Evolutionary conservation across 2,329 filamentous ascomycete species (phyloP).

Genomic region (Ophiocordyceps sinensis): DNA sequence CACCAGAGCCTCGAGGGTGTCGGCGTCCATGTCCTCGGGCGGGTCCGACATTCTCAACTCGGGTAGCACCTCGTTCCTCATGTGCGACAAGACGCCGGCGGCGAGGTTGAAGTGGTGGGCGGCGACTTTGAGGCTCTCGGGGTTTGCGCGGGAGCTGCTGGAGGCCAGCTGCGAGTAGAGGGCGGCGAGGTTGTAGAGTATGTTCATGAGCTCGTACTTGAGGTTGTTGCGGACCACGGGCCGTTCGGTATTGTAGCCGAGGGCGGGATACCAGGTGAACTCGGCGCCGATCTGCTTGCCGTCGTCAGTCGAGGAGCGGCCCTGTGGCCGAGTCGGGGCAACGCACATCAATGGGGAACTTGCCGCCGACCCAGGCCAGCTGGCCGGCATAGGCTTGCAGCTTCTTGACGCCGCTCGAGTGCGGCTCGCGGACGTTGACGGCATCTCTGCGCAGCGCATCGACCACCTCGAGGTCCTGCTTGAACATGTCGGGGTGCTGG

Average conservation of each 20-base stretch:
- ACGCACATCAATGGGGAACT: constrained; percentile 83
- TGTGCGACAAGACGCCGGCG: constrained; percentile 68
- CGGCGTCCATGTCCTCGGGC: constrained; percentile 88
- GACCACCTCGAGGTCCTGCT: constrained; percentile 69
- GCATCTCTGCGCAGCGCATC: constrained; percentile 73
- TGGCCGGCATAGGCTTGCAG: constrained; percentile 87
- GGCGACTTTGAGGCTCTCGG: constrained; percentile 74
- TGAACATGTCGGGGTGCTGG: constrained; percentile 95
- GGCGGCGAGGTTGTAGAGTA: constrained; percentile 85
- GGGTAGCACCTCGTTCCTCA: constrained; percentile 63
- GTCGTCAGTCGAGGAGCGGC: background rate
- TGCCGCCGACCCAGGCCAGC: constrained; percentile 81
- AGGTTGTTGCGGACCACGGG: constrained; percentile 53
- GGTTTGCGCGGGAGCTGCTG: constrained; percentile 59
- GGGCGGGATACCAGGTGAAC: constrained; percentile 88
- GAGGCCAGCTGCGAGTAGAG: constrained; percentile 88
- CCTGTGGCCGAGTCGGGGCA: background rate
- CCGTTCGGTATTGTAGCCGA: constrained; percentile 76
- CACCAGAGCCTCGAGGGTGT: constrained; percentile 71
- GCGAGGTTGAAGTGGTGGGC: constrained; percentile 83
- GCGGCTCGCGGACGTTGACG: constrained; percentile 78
- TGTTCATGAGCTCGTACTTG: constrained; percentile 76
- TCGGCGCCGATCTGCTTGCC: constrained; percentile 68
- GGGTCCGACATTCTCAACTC: constrained; percentile 69
- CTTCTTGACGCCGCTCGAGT: constrained; percentile 73